These are phyloP conservation scores for Boletus reticulatus DNA, from an alignment of 768 basidiomycete species.

Conservation along the genomic window DNA sequence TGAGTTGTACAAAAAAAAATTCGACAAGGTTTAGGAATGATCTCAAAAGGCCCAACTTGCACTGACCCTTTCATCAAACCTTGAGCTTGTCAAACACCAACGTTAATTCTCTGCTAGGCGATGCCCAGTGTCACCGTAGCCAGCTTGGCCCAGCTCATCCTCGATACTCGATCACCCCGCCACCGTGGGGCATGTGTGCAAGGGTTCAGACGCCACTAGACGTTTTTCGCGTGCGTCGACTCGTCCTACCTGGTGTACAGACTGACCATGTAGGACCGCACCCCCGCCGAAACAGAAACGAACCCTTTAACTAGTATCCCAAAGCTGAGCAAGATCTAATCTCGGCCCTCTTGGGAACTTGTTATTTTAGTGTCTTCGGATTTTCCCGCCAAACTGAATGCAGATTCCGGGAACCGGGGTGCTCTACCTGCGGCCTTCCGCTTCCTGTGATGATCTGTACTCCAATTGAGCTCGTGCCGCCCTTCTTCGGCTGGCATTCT, in stretches of 20 bases:
- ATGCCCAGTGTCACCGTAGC: too few species aligned
- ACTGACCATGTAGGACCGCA: not conserved
- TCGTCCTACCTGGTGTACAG: not conserved
- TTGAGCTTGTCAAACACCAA: conserved; percentile 14
- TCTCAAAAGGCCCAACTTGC: conserved; percentile 2
- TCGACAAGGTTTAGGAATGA: conserved; percentile 16
- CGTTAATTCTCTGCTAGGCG: conserved; percentile 15
- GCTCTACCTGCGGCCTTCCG: conserved; percentile 27
- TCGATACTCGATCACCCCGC: too few species aligned
- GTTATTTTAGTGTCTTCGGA: conserved; percentile 25
- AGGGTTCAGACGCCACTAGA: conserved; percentile 26
- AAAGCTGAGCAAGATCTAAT: conserved; percentile 23
- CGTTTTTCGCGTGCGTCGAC: conserved; percentile 27
- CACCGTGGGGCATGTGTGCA: too few species aligned
- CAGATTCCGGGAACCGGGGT: not conserved
- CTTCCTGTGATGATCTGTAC: conserved; percentile 18
- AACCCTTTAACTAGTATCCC: not conserved
- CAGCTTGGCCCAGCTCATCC: too few species aligned
- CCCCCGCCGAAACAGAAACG: not conserved
- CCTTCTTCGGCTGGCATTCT: conserved; percentile 9
- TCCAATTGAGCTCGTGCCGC: conserved; percentile 21
- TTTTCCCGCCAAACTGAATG: conserved; percentile 12
- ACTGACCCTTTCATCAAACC: conserved; percentile 22
- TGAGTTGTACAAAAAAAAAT: conserved; percentile 39
- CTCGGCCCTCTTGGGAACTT: conserved; percentile 23